phyloP scores from a whole-genome alignment of 805 yeast species.

The Maudiozyma serrabonitensis region DNA sequence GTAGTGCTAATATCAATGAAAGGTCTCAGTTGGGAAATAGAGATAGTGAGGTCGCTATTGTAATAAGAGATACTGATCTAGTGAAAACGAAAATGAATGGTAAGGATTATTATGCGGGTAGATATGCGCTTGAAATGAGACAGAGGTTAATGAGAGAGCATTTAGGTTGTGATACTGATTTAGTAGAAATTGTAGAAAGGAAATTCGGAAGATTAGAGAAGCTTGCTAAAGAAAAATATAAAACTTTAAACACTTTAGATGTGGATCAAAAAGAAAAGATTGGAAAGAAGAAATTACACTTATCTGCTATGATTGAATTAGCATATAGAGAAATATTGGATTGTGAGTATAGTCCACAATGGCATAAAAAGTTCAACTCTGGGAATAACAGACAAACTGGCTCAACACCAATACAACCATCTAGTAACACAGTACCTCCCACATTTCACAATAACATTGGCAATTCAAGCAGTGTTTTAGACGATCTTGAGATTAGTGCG shows the following conservation, averaged over 20 bases:
- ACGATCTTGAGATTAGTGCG: background rate
- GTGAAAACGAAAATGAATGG: slow-evolving; percentile 69
- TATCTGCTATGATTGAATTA: slow-evolving; percentile 66
- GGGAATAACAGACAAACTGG: too few relatives aligned
- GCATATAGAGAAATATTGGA: slow-evolving; percentile 61
- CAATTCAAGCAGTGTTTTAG: background rate
- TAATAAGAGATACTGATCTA: slow-evolving; percentile 74
- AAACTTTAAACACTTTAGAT: slow-evolving; percentile 15
- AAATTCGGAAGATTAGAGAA: slow-evolving; percentile 41
- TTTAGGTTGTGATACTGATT: slow-evolving; percentile 85
- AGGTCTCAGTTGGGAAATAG: slow-evolving; percentile 90
- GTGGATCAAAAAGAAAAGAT: background rate
- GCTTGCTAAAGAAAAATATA: slow-evolving; percentile 25
- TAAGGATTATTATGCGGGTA: slow-evolving; percentile 67
- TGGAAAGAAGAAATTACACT: slow-evolving; percentile 12
- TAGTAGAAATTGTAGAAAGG: slow-evolving; percentile 71
- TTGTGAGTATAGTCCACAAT: slow-evolving; percentile 24
- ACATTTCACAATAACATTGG: slow-evolving; percentile 4
- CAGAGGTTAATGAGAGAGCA: slow-evolving; percentile 95
- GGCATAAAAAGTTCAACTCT: slow-evolving; percentile 42
- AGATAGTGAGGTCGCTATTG: slow-evolving; percentile 89
- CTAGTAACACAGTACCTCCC: background rate
- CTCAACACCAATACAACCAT: too few relatives aligned
- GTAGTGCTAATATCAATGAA: slow-evolving; percentile 95
- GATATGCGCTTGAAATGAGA: slow-evolving; percentile 81